These are phyloP conservation scores for Suillus hirtellus DNA, from an alignment of 768 basidiomycete genomes.

Conservation along the genomic window DNA sequence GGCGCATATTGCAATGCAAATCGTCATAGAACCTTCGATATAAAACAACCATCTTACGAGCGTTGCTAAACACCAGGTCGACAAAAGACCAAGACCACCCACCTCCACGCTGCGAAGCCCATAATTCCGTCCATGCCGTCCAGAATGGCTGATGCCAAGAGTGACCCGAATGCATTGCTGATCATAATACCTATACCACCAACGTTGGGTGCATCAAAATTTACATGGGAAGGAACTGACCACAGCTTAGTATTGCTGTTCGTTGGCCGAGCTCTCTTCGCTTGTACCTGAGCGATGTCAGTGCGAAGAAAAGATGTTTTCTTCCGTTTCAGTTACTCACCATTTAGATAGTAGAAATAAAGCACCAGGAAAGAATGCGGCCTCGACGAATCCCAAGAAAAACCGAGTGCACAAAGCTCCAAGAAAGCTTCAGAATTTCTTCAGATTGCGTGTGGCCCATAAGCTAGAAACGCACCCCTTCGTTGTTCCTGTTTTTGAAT, in stretches of 20 bases:
- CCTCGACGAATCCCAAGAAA: constrained; percentile 75
- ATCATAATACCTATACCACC: constrained; percentile 51
- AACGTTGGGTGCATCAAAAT: background rate
- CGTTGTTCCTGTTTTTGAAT: constrained; percentile 37
- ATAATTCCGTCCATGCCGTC: constrained; percentile 67
- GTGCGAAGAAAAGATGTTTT: constrained; percentile 42
- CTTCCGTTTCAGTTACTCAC: constrained; percentile 28
- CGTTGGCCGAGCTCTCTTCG: constrained; percentile 68
- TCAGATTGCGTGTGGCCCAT: background rate
- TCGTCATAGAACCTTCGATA: constrained; percentile 61
- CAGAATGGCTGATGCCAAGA: constrained; percentile 77
- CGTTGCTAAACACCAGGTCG: background rate
- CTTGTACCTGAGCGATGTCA: constrained; percentile 67
- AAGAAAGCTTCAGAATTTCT: constrained; percentile 46
- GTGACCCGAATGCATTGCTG: constrained; percentile 79
- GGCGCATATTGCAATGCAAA: constrained; percentile 49
- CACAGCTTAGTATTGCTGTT: constrained; percentile 68
- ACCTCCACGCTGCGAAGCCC: constrained; percentile 76
- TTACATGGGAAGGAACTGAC: background rate
- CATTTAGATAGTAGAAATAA: constrained; percentile 37
- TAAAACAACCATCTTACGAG: constrained; percentile 68
- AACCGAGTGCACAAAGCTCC: constrained; percentile 70
- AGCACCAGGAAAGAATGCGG: constrained; percentile 71
- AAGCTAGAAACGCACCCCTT: constrained; percentile 30
- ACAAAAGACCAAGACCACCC: constrained; percentile 18